Evolutionary conservation across 305 asterid species (phyloP).

Genomic region (Fraxinus dipetala): DNA sequence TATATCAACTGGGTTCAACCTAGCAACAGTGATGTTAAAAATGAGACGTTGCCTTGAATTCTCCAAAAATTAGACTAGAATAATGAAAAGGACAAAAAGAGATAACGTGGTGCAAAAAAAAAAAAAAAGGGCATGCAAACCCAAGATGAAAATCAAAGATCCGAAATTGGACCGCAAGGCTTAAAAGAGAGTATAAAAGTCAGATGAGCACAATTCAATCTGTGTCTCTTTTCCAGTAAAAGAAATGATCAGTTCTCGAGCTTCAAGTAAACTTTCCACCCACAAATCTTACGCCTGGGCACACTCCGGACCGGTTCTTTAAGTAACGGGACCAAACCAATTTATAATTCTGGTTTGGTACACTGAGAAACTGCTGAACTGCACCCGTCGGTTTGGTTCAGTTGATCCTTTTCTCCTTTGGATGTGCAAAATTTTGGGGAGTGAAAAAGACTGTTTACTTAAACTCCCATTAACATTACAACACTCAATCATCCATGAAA

Average conservation of each 20-base stretch:
- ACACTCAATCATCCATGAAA: too few relatives aligned
- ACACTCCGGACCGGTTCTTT: too few relatives aligned
- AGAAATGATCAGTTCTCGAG: not conserved
- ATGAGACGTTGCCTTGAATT: not conserved
- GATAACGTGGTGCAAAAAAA: not conserved
- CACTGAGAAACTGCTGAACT: too few relatives aligned
- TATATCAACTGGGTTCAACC: not conserved
- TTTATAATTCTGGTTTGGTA: too few relatives aligned
- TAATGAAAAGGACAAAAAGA: not conserved
- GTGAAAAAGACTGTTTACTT: too few relatives aligned
- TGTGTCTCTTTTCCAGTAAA: not conserved
- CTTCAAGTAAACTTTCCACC: not conserved
- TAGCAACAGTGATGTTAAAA: not conserved
- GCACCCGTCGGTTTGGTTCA: too few relatives aligned
- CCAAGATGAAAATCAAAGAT: not conserved
- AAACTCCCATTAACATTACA: too few relatives aligned
- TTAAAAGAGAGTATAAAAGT: not conserved
- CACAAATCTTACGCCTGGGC: too few relatives aligned
- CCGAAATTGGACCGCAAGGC: not conserved
- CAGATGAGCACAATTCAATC: not conserved
- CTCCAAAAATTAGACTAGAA: not conserved
- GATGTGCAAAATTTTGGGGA: too few relatives aligned
- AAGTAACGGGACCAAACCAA: too few relatives aligned
- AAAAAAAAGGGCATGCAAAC: not conserved
- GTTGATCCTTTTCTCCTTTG: too few relatives aligned